Percentiles rank a stretch among this genome's conserved stretches.
Evolutionary conservation across 805 yeast genomes (phyloP).

Genomic region (Kazachstania viticola): DNA sequence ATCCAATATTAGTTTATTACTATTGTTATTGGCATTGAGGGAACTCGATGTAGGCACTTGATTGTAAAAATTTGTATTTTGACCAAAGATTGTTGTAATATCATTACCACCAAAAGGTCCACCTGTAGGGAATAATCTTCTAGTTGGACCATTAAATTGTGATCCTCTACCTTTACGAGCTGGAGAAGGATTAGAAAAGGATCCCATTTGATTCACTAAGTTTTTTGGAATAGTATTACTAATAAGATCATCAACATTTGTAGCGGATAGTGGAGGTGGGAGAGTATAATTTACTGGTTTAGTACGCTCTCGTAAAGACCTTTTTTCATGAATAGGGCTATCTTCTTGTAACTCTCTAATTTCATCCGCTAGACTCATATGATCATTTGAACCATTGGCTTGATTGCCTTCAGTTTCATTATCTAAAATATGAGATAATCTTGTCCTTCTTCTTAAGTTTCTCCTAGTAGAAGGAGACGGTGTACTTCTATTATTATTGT

Average conservation of each 20-base stretch:
- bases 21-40: slow-evolving; percentile 9
- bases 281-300: slow-evolving; percentile 69
- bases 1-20: slow-evolving; percentile 29
- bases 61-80: slow-evolving; percentile 35
- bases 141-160: slow-evolving; percentile 36
- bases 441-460: slow-evolving; percentile 17
- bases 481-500: background rate
- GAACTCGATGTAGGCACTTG: slow-evolving; percentile 7
- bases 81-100: slow-evolving; percentile 72
- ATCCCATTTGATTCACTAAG: slow-evolving; percentile 2
- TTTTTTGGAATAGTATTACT: slow-evolving; percentile 11
- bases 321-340: slow-evolving; percentile 41
- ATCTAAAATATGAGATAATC: slow-evolving; percentile 12
- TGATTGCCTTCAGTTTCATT: slow-evolving; percentile 17
- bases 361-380: slow-evolving; percentile 46
- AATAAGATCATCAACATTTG: slow-evolving; percentile 25
- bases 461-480: slow-evolving; percentile 4
- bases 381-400: slow-evolving; percentile 11
- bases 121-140: slow-evolving; percentile 80
- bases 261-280: slow-evolving; percentile 62
- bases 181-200: slow-evolving; percentile 17
- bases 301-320: slow-evolving; percentile 51
- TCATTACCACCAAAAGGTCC: slow-evolving; percentile 99
- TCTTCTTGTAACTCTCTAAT: slow-evolving; percentile 53
- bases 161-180: slow-evolving; percentile 28